These are phyloP conservation scores for Gautieria morchelliformis DNA, from an alignment of 768 basidiomycete species.

Conservation along the genomic window DNA sequence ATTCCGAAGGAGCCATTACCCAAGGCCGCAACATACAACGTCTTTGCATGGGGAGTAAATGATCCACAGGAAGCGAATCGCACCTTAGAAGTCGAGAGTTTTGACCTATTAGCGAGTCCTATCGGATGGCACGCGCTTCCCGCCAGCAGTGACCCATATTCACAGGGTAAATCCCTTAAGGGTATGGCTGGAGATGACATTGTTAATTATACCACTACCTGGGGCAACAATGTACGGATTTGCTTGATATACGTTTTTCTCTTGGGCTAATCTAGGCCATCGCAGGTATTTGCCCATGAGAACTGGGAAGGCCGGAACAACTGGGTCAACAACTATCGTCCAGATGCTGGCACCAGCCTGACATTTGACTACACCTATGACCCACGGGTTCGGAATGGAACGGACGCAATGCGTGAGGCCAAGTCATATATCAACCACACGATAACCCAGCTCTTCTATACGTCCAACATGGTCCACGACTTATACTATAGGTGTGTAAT, in stretches of 20 bases:
- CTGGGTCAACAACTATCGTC: constrained; percentile 71
- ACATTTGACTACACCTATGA: constrained; percentile 68
- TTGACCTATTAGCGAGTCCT: constrained; percentile 73
- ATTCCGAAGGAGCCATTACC: constrained; percentile 29
- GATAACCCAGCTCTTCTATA: constrained; percentile 85
- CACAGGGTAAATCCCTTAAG: constrained; percentile 15
- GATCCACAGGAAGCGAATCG: constrained; percentile 71
- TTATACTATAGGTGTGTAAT: constrained; percentile 54
- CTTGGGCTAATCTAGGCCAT: background rate
- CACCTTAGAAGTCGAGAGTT: constrained; percentile 49
- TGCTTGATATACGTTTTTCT: background rate
- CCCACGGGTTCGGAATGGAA: constrained; percentile 45
- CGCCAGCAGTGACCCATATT: constrained; percentile 50
- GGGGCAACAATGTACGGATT: constrained; percentile 65
- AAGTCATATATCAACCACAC: constrained; percentile 80
- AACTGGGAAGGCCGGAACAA: constrained; percentile 70
- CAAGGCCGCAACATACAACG: constrained; percentile 42
- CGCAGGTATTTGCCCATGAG: constrained; percentile 83
- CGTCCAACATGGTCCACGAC: constrained; percentile 72
- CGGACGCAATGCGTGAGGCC: constrained; percentile 60
- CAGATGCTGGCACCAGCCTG: constrained; percentile 46
- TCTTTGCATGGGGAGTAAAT: constrained; percentile 77
- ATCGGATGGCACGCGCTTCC: constrained; percentile 90
- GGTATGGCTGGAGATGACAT: constrained; percentile 17
- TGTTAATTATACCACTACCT: constrained; percentile 67